phyloP scores from a whole-genome alignment of 2,329 filamentous ascomycete genomes.

The Arthroderma uncinatum region DNA sequence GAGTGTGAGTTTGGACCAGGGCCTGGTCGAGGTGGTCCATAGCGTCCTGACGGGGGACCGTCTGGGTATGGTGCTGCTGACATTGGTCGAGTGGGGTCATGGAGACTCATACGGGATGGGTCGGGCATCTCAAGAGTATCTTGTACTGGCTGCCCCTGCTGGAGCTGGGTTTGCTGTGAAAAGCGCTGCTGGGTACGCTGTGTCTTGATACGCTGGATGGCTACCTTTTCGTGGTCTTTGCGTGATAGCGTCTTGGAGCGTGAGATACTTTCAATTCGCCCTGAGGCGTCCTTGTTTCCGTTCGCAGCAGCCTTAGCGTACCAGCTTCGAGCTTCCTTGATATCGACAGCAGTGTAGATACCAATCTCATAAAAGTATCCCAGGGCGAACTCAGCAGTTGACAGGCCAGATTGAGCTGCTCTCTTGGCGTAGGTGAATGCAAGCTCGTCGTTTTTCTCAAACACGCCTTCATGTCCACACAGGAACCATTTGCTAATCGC shows the following conservation, averaged over 20 bases:
- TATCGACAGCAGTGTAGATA: constrained; percentile 74
- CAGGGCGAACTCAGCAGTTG: constrained; percentile 90
- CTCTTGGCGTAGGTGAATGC: constrained; percentile 84
- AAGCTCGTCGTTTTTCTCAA: constrained; percentile 89
- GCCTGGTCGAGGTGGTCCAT: constrained; percentile 22
- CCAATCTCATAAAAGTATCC: constrained; percentile 97
- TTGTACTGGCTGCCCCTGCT: constrained; percentile 31
- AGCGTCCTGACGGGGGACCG: constrained; percentile 21
- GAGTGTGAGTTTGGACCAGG: constrained; percentile 12
- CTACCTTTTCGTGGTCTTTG: constrained; percentile 84
- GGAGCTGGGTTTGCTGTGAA: constrained; percentile 15
- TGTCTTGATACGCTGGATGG: constrained; percentile 76
- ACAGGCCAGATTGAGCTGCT: constrained; percentile 67
- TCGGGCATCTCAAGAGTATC: constrained; percentile 41
- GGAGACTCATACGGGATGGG: constrained; percentile 34
- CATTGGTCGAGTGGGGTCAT: constrained; percentile 20
- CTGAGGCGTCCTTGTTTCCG: constrained; percentile 79
- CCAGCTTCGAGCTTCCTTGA: constrained; percentile 75
- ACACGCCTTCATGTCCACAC: constrained; percentile 83
- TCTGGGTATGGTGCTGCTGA: constrained; percentile 37
- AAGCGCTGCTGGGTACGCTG: constrained; percentile 45
- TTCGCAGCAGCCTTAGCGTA: constrained; percentile 81
- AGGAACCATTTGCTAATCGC: constrained; percentile 98
- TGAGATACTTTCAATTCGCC: constrained; percentile 71
- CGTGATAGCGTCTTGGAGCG: constrained; percentile 76